Evolutionary conservation across 257 asterid species (phyloP).

Genomic region (Schizonepeta tenuifolia): DNA sequence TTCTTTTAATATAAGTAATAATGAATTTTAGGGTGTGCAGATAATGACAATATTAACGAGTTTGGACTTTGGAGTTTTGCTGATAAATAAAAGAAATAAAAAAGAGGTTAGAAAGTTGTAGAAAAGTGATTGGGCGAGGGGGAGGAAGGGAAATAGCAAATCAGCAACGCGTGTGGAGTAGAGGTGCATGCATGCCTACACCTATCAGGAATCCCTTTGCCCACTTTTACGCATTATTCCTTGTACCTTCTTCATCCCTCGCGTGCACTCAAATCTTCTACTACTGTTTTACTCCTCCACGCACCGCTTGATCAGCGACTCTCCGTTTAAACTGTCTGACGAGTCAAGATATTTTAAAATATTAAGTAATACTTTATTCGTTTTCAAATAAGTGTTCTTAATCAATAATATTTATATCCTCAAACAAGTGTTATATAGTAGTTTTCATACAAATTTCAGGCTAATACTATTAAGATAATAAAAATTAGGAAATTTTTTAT

Average conservation of each 20-base stretch:
- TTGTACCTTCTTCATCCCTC: neutral
- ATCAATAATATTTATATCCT: no score
- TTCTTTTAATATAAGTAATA: no score
- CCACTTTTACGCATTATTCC: neutral
- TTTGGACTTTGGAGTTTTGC: neutral
- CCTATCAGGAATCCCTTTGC: constrained; percentile 31
- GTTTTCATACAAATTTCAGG: no score
- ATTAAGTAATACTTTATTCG: no score
- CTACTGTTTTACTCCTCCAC: neutral
- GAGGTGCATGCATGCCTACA: constrained; percentile 48
- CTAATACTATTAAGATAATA: no score
- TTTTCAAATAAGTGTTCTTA: no score
- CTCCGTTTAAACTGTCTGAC: no score
- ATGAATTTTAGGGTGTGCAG: neutral
- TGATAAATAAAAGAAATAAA: neutral
- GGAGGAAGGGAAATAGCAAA: constrained; percentile 12
- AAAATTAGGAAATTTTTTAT: no score
- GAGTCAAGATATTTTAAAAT: no score
- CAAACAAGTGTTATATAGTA: no score
- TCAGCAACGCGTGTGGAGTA: constrained; percentile 37
- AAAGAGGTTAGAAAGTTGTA: neutral
- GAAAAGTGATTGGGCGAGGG: constrained; percentile 1
- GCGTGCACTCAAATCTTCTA: neutral
- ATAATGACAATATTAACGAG: neutral
- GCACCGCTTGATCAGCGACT: neutral